Evolutionary conservation across 2,329 filamentous ascomycete genomes (phyloP).

Genomic region (Trichoderma oligosporum): DNA sequence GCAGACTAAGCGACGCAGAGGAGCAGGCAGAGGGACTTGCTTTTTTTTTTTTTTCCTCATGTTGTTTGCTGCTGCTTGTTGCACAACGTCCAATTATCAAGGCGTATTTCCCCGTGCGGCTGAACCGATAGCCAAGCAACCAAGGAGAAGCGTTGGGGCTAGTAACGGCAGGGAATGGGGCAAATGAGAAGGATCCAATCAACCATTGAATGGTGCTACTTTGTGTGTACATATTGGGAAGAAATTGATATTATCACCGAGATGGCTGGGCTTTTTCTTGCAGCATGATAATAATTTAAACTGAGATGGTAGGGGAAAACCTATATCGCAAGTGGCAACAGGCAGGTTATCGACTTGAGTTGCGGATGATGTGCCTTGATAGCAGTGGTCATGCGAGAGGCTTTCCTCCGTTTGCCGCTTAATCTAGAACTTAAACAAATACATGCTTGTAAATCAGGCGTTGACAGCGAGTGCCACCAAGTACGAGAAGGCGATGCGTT

Average conservation of each 20-base stretch:
- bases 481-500: conserved; percentile 7
- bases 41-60: background rate
- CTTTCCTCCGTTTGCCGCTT: background rate
- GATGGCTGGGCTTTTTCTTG: background rate
- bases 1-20: conserved; percentile 15
- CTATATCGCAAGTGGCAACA: conserved; percentile 13
- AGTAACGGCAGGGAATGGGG: conserved; percentile 3
- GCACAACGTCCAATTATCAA: conserved; percentile 1
- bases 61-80: background rate
- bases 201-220: background rate
- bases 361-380: conserved; percentile 7
- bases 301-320: background rate
- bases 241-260: background rate
- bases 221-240: background rate
- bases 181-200: background rate
- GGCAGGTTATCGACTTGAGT: conserved; percentile 14
- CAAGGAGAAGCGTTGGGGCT: conserved; percentile 7
- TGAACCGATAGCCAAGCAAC: conserved; percentile 14
- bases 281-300: background rate
- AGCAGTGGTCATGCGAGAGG: background rate
- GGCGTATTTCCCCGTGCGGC: conserved; percentile 11
- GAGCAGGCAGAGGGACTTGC: background rate
- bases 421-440: conserved; percentile 2
- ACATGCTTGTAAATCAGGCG: no score
- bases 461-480: conserved; percentile 8